phyloP scores from a whole-genome alignment of 2,329 filamentous ascomycete species.

The Cercospora sp. region DNA sequence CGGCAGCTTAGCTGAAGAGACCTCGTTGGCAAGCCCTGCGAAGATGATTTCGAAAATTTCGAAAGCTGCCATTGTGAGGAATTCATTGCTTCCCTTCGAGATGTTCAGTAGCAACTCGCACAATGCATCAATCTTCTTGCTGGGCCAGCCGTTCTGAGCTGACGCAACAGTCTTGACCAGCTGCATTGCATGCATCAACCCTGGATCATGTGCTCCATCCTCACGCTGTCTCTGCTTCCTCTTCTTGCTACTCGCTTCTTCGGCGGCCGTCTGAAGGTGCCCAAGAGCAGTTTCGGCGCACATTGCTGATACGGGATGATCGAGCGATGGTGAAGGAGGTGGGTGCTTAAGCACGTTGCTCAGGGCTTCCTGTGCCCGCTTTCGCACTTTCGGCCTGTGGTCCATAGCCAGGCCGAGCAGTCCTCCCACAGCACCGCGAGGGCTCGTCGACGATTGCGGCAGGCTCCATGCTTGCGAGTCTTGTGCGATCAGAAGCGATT shows the following conservation, averaged over 20 bases:
- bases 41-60: conserved; percentile 98
- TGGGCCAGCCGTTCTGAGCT: conserved; percentile 92
- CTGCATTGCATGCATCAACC: conserved; percentile 87
- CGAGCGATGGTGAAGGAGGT: conserved; percentile 85
- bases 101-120: conserved; percentile 89
- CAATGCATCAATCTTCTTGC: conserved; percentile 87
- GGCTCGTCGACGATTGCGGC: conserved; percentile 77
- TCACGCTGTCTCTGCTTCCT: conserved; percentile 56
- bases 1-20: conserved; percentile 85
- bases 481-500: conserved; percentile 87
- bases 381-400: conserved; percentile 87
- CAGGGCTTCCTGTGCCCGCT: conserved; percentile 86
- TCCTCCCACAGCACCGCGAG: conserved; percentile 81
- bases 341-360: conserved; percentile 79
- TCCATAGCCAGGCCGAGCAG: conserved; percentile 83
- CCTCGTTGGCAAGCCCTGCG: conserved; percentile 81
- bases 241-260: conserved; percentile 70
- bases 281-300: conserved; percentile 88
- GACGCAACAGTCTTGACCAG: conserved; percentile 85
- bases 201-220: conserved; percentile 62
- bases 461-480: conserved; percentile 87
- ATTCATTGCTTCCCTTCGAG: conserved; percentile 87
- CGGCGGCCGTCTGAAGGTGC: conserved; percentile 74
- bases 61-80: conserved; percentile 93
- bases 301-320: conserved; percentile 94